phyloP scores from a whole-genome alignment of 441 rosid genomes.

The Breynia disticha region DNA sequence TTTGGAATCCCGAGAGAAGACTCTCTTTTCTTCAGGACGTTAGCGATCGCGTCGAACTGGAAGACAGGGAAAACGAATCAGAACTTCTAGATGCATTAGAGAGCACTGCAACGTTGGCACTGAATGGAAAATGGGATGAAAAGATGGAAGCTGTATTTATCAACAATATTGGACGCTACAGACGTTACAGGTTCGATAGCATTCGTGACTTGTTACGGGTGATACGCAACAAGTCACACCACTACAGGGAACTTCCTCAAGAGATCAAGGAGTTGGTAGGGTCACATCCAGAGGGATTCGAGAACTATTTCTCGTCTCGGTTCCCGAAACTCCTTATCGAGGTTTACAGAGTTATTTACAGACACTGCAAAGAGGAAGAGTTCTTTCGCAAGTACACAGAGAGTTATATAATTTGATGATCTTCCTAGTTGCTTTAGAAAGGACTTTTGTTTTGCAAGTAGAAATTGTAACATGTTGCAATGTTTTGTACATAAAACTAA shows the following conservation, averaged over 20 bases:
- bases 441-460: slow-evolving; percentile 2
- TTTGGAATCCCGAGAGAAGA: slow-evolving; percentile 67
- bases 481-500: neutral
- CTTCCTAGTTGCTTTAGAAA: neutral
- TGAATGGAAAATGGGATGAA: slow-evolving; percentile 82
- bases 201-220: slow-evolving; percentile 67
- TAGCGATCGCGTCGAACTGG: slow-evolving; percentile 74
- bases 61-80: slow-evolving; percentile 61
- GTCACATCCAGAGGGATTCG: slow-evolving; percentile 71
- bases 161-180: slow-evolving; percentile 64
- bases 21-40: slow-evolving; percentile 76
- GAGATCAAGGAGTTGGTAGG: slow-evolving; percentile 69
- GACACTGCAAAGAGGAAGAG: slow-evolving; percentile 54
- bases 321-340: slow-evolving; percentile 79
- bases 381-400: slow-evolving; percentile 45
- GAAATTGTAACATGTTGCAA: slow-evolving; percentile 4
- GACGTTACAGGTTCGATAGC: slow-evolving; percentile 67
- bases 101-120: slow-evolving; percentile 44
- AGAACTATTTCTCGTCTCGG: slow-evolving; percentile 49
- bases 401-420: slow-evolving; percentile 26
- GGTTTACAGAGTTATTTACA: slow-evolving; percentile 55
- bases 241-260: slow-evolving; percentile 71
- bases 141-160: slow-evolving; percentile 64
- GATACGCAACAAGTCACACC: slow-evolving; percentile 74
- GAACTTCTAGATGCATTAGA: slow-evolving; percentile 60